phyloP scores from a whole-genome alignment of 768 basidiomycete species.

The Boletus bicolor region DNA sequence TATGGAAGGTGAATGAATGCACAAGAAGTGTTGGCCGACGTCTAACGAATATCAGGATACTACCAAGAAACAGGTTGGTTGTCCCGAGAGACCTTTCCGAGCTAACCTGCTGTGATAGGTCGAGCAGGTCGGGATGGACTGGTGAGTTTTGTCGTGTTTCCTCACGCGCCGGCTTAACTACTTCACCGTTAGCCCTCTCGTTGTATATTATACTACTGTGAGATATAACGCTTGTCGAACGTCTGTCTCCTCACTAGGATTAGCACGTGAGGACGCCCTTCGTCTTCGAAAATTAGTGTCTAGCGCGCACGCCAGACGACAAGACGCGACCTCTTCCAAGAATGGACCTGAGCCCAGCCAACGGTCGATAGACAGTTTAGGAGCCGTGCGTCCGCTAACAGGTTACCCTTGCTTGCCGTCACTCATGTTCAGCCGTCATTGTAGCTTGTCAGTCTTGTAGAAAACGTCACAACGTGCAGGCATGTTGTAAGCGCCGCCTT shows the following conservation, averaged over 20 bases:
- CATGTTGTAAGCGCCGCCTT: constrained; percentile 55
- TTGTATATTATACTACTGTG: constrained; percentile 82
- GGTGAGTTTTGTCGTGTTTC: constrained; percentile 38
- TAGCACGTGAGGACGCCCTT: constrained; percentile 74
- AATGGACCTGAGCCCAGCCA: constrained; percentile 66
- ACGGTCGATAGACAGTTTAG: constrained; percentile 60
- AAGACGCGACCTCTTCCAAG: constrained; percentile 37
- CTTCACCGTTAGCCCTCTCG: constrained; percentile 56
- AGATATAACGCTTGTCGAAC: constrained; percentile 13
- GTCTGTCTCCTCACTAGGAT: background rate
- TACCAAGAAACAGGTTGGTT: constrained; percentile 80
- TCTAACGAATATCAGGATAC: constrained; percentile 49
- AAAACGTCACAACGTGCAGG: constrained; percentile 57
- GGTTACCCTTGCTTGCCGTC: constrained; percentile 19
- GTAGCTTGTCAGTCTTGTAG: constrained; percentile 54
- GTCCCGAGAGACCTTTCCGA: background rate
- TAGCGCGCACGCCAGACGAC: constrained; percentile 44
- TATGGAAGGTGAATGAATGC: constrained; percentile 58
- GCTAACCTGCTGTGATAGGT: constrained; percentile 39
- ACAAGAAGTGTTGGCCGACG: background rate
- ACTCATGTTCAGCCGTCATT: background rate
- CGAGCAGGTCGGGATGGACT: constrained; percentile 76
- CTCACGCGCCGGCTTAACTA: background rate
- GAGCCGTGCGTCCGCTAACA: constrained; percentile 41
- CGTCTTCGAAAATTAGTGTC: constrained; percentile 53